Evolutionary conservation across 140 eudicot species (phyloP), one percentile per base, ranked within the genome.

Genomic region (Stevia rebaudiana): DNA sequence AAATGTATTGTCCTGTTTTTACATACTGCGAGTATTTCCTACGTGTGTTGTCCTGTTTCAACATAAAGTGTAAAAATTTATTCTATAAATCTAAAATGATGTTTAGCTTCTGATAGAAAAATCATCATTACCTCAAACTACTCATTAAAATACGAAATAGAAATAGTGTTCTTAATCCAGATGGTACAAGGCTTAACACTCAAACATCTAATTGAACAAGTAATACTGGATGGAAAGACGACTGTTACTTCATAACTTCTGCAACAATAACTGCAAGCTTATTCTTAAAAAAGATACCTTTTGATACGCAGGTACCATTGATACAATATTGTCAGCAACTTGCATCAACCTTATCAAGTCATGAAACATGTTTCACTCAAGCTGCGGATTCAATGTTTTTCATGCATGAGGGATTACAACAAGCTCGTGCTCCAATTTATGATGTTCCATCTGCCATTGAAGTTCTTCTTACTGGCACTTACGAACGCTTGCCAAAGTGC

Each of bases 401-500:
- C 80, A 94, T 88, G 97, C 97, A 94, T 7, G 99, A 94, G 68
- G 90, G 94, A 52, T 76, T 94, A 61, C 99, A 94, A 71, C 97
- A 88, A 79, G 99, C 99, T 71, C 94, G 99, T 68, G 97, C 99
- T 30, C 99, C 99, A 11, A 83, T 88, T 25, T 94, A 94, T 80
- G 99, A 94, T 86, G 99, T 94, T 67, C 97, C 99, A 56, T 82
- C 99, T 33, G 96, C 99, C 35, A 65, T 82, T 78, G 99, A 94
- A 66, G 70, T 94, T 73, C 88, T 94, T 23, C 95, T 94, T 68
- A 86, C 95, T 3, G 99, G 99, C 64, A 80, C 73, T 68, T 94
- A 88, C 73, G 77, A 86, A 40, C 97, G 97, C 43, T 76, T 88
- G 67, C 99, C 99, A 6, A 94, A 83, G 79, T 94, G 99, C 75